These are phyloP conservation scores for Murraya koenigii DNA, from an alignment of 345 rosid genomes.

Conservation along the genomic window DNA sequence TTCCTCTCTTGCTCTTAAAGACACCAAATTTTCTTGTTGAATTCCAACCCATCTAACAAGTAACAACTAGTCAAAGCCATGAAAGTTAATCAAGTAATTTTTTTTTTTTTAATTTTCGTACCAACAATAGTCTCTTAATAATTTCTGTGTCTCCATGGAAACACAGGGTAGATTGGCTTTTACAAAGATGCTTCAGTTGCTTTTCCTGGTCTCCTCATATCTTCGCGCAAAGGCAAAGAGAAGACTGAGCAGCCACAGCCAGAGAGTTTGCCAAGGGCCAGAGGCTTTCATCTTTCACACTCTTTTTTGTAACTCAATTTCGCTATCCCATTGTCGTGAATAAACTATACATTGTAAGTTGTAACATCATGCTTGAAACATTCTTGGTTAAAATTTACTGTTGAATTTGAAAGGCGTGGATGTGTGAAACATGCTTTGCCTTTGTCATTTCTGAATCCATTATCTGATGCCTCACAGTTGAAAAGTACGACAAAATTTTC, in stretches of 20 bases:
- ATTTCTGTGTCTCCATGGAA: background rate
- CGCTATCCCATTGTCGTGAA: too few species aligned
- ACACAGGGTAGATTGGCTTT: conserved; percentile 46
- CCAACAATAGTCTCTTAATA: too few species aligned
- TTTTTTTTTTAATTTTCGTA: background rate
- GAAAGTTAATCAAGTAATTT: background rate
- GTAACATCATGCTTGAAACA: background rate
- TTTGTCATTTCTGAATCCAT: background rate
- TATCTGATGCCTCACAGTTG: background rate
- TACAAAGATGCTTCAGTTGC: conserved; percentile 41
- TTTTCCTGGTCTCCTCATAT: conserved; percentile 14
- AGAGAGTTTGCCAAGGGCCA: background rate
- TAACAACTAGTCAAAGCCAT: conserved; percentile 27
- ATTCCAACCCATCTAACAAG: conserved; percentile 3
- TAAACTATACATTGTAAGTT: background rate
- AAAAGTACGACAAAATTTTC: too few species aligned
- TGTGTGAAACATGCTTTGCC: too few species aligned
- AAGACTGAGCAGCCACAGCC: background rate
- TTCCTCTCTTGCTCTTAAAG: background rate
- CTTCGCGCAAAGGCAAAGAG: background rate
- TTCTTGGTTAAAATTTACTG: background rate
- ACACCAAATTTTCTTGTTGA: background rate
- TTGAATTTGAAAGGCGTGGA: background rate
- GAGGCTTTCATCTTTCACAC: background rate
- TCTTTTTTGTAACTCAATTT: background rate